phyloP scores from a whole-genome alignment of 129 eudicot genomes.

The Artemisia annua region DNA sequence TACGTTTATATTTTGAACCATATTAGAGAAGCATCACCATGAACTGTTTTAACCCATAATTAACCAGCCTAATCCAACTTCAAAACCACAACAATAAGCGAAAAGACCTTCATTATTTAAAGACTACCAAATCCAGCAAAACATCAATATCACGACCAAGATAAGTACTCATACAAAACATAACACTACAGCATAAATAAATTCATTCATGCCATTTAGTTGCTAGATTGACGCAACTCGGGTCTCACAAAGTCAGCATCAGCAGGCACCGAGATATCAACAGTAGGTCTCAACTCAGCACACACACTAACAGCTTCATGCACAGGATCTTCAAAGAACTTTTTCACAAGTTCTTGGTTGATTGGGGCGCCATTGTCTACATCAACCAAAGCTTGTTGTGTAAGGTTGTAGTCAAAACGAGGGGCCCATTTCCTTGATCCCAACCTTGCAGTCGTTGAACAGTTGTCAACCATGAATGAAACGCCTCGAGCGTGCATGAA shows the following conservation, averaged over 20 bases:
- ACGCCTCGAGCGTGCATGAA: constrained; percentile 99
- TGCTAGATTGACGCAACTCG: constrained; percentile 64
- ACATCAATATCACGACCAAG: not conserved
- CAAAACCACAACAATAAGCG: not conserved
- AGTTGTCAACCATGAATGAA: constrained; percentile 96
- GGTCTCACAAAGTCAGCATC: constrained; percentile 96
- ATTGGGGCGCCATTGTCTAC: constrained; percentile 63
- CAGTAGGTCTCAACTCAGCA: constrained; percentile 89
- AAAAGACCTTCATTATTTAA: constrained; percentile 18
- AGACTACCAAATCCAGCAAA: constrained; percentile 15
- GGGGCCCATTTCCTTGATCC: constrained; percentile 99
- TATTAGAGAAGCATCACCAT: too few species aligned
- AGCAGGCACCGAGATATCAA: constrained; percentile 83
- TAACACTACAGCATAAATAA: not conserved
- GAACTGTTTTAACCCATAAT: not conserved
- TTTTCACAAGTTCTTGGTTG: constrained; percentile 71
- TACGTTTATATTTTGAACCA: too few species aligned
- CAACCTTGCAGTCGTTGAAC: constrained; percentile 81
- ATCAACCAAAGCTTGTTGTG: constrained; percentile 88
- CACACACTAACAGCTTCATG: constrained; percentile 88
- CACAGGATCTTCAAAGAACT: constrained; percentile 76
- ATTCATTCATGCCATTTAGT: constrained; percentile 17
- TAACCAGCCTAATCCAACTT: not conserved
- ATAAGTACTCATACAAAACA: constrained; percentile 10
- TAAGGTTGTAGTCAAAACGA: constrained; percentile 77